Evolutionary conservation across 2,329 filamentous ascomycete species (phyloP).

Genomic region (Calcarisporium arbuscula): DNA sequence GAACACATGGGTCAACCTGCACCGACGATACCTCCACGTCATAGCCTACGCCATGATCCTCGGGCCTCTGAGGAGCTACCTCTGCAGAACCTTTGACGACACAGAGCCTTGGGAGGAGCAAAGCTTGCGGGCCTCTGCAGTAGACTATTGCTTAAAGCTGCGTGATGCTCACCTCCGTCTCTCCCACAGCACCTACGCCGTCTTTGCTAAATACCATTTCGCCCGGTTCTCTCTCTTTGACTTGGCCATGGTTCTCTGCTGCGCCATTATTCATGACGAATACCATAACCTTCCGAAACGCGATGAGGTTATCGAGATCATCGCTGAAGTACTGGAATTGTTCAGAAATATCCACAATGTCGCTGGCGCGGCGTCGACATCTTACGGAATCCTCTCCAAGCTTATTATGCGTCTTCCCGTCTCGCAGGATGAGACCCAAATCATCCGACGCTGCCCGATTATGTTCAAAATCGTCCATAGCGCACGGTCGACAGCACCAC

Average conservation of each 20-base stretch:
- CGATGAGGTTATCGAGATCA: too few relatives aligned
- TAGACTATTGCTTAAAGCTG: slow-evolving; percentile 36
- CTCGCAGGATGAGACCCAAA: too few relatives aligned
- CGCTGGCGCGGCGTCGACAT: too few relatives aligned
- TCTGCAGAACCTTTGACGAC: too few relatives aligned
- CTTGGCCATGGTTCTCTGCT: slow-evolving; percentile 43
- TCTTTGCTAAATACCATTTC: slow-evolving; percentile 42
- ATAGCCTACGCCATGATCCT: slow-evolving; percentile 39
- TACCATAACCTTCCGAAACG: slow-evolving; percentile 32
- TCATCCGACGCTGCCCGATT: too few relatives aligned
- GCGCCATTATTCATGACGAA: slow-evolving; percentile 44
- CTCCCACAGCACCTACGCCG: slow-evolving; percentile 36
- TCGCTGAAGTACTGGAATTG: too few relatives aligned
- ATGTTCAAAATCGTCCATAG: too few relatives aligned
- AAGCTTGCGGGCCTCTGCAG: slow-evolving; percentile 31
- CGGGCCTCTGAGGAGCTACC: slow-evolving; percentile 37
- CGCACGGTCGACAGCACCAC: too few relatives aligned
- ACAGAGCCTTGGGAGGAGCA: slow-evolving; percentile 24
- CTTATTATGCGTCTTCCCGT: too few relatives aligned
- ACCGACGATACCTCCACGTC: slow-evolving; percentile 39
- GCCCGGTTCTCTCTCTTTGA: slow-evolving; percentile 46
- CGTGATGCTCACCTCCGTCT: slow-evolving; percentile 32
- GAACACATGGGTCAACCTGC: slow-evolving; percentile 36
- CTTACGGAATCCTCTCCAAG: too few relatives aligned
- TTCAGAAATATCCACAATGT: too few relatives aligned